Evolutionary conservation across 768 basidiomycete genomes (phyloP).

Genomic region (Leccinum subgranulosum): DNA sequence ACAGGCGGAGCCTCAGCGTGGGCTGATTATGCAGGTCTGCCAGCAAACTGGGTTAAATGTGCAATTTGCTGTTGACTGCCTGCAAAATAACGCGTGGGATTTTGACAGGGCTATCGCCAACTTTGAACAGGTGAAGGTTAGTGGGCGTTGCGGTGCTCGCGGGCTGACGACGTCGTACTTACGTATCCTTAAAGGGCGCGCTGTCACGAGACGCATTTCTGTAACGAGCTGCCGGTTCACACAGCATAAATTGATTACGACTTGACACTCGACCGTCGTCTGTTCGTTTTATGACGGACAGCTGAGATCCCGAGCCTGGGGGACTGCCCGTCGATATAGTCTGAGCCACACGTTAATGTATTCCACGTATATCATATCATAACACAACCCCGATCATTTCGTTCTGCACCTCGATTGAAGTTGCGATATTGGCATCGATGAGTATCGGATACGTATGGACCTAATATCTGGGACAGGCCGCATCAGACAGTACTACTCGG

Average conservation of each 20-base stretch:
- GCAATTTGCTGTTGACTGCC: slow-evolving; percentile 78
- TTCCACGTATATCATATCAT: slow-evolving; percentile 24
- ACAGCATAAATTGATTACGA: slow-evolving; percentile 10
- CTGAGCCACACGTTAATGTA: slow-evolving; percentile 21
- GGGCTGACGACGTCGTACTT: slow-evolving; percentile 15
- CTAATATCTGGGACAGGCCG: slow-evolving; percentile 10
- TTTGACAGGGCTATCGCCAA: slow-evolving; percentile 74
- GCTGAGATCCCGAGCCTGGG: background rate
- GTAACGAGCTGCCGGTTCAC: slow-evolving; percentile 25
- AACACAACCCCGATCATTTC: slow-evolving; percentile 15
- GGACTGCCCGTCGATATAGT: background rate
- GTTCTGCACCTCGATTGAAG: slow-evolving; percentile 16
- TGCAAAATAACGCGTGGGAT: slow-evolving; percentile 85
- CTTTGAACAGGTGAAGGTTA: slow-evolving; percentile 85
- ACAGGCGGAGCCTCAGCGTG: slow-evolving; percentile 69
- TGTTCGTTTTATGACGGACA: background rate
- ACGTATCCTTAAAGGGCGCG: slow-evolving; percentile 39
- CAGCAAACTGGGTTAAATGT: slow-evolving; percentile 76
- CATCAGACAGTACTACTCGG: slow-evolving; percentile 20
- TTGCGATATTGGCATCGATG: slow-evolving; percentile 18
- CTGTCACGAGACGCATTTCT: slow-evolving; percentile 56
- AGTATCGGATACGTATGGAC: slow-evolving; percentile 16
- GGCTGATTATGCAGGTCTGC: slow-evolving; percentile 66
- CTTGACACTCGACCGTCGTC: background rate
- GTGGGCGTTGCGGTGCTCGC: slow-evolving; percentile 22